Conservation (phyloP, 176 grass and related monocot genomes). For the Oryza brachyantha region DNA sequence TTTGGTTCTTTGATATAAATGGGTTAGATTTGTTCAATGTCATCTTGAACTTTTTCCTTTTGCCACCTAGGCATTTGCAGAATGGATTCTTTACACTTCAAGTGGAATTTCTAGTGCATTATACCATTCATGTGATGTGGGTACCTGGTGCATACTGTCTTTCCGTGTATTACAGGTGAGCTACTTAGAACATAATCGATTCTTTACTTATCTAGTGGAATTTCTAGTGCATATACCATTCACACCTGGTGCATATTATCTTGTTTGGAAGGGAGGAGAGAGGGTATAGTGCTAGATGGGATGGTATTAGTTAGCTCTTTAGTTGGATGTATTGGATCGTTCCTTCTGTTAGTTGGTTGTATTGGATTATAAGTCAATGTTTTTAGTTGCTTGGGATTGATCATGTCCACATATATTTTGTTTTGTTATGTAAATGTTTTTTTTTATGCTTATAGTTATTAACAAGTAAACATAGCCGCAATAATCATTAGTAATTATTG, state of each 20-base stretch:
- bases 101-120: slow-evolving; percentile 92
- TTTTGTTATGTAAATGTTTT: not conserved
- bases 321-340: not conserved
- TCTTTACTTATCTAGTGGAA: slow-evolving; percentile 78
- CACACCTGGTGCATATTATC: slow-evolving; percentile 65
- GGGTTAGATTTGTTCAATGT: not conserved
- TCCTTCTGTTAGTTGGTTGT: not conserved
- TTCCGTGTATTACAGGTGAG: slow-evolving; percentile 89
- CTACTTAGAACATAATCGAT: slow-evolving; percentile 42
- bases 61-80: slow-evolving; percentile 73
- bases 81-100: slow-evolving; percentile 94
- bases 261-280: not conserved
- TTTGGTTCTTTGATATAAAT: slow-evolving; percentile 7
- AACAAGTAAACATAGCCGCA: not conserved
- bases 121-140: slow-evolving; percentile 96
- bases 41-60: slow-evolving; percentile 24
- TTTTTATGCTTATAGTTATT: not conserved
- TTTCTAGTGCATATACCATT: slow-evolving; percentile 87
- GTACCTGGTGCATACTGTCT: slow-evolving; percentile 89
- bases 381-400: not conserved
- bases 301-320: not conserved
- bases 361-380: not conserved
- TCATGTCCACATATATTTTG: not conserved
- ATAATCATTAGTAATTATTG: not conserved
- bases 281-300: not conserved